Conservation (phyloP, 345 rosid species). For the Chamaenerion angustifolium region DNA sequence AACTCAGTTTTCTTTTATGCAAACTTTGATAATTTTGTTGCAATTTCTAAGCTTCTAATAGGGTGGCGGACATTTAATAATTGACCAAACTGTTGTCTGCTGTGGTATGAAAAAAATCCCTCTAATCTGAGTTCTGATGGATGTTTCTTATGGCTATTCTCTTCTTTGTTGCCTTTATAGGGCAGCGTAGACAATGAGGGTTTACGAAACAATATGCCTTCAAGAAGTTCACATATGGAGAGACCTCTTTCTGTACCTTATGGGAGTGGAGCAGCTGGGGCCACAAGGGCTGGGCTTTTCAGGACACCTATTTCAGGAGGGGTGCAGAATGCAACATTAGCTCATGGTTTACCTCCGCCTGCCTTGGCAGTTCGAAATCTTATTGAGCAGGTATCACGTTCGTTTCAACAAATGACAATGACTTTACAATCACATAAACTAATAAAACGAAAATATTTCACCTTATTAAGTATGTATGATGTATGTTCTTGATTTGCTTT, state of each 20-base stretch:
- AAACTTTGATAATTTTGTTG: too few species aligned
- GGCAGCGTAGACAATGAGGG: constrained; percentile 20
- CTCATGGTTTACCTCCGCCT: constrained; percentile 84
- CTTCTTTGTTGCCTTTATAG: constrained; percentile 13
- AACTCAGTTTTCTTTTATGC: too few species aligned
- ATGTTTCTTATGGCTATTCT: not conserved
- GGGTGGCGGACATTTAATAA: too few species aligned
- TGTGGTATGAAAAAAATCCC: too few species aligned
- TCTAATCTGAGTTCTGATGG: too few species aligned
- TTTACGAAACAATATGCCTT: constrained; percentile 19
- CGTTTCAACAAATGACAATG: too few species aligned
- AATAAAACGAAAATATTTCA: not conserved
- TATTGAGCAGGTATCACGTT: constrained; percentile 67
- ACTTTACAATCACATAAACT: too few species aligned
- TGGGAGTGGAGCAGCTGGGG: constrained; percentile 25
- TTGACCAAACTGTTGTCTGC: too few species aligned
- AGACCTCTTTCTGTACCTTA: constrained; percentile 26
- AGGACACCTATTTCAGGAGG: constrained; percentile 98
- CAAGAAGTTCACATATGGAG: constrained; percentile 28
- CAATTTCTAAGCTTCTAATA: too few species aligned
- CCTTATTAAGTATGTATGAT: not conserved
- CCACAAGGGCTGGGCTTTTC: constrained; percentile 77
- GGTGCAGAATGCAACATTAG: constrained; percentile 92
- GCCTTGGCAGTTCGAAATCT: constrained; percentile 90
- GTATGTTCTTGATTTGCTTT: not conserved